Percentiles rank a stretch among this genome's conserved stretches.
phyloP scores from a whole-genome alignment of 495 filamentous ascomycete genomes.

The Penicillium turbatum region DNA sequence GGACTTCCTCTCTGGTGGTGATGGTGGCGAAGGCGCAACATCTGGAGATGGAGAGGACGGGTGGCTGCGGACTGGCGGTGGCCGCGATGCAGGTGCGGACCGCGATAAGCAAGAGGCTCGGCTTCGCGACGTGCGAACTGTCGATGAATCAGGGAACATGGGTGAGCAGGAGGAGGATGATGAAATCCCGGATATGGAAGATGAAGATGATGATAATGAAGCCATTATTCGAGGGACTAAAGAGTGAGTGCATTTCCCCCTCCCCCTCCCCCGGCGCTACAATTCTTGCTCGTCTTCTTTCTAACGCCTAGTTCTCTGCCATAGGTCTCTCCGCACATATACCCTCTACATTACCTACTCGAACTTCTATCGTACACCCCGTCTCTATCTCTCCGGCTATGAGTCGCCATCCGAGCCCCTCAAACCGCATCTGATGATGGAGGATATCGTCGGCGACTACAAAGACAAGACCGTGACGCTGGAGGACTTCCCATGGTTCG shows the following conservation, averaged over 20 bases:
- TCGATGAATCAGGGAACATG: conserved; percentile 75
- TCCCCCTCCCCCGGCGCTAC: too few species aligned
- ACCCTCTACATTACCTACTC: conserved; percentile 97
- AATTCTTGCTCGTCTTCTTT: too few species aligned
- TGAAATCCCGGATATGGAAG: conserved; percentile 97
- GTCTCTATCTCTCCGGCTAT: conserved; percentile 93
- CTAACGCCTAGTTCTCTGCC: not conserved
- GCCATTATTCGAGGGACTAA: conserved; percentile 86
- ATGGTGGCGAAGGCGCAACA: conserved; percentile 45
- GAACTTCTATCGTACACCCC: conserved; percentile 93
- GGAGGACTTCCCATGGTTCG: conserved; percentile 93
- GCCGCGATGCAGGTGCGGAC: conserved; percentile 42
- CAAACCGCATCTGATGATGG: conserved; percentile 90
- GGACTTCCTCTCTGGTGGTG: conserved; percentile 63
- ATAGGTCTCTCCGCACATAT: conserved; percentile 81
- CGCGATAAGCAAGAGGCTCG: conserved; percentile 61
- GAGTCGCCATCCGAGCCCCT: conserved; percentile 76
- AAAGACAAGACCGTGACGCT: conserved; percentile 99
- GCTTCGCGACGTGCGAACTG: conserved; percentile 74
- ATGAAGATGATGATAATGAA: conserved; percentile 94
- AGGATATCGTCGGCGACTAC: conserved; percentile 99
- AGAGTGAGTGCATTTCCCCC: conserved; percentile 49
- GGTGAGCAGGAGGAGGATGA: conserved; percentile 71
- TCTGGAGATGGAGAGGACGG: conserved; percentile 72
- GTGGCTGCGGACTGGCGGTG: conserved; percentile 82